Base-by-base conservation (phyloP, 768 basidiomycete species). In the Lentinula guzmanii region DNA sequence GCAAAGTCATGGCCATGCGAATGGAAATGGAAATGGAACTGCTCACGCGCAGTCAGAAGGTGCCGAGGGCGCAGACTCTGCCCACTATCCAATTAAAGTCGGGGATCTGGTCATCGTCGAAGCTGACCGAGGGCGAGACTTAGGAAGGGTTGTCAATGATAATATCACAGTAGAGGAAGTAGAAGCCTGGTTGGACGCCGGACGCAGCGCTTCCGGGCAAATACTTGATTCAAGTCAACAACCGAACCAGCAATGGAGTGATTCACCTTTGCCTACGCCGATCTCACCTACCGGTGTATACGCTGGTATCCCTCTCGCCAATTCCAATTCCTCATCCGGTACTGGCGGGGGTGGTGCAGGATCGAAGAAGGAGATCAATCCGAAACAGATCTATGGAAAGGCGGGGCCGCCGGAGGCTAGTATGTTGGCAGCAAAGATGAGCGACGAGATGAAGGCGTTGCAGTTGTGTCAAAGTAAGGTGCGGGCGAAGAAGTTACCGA, bases 31-130 rank as follows among this genome's bases (percentile, higher is more conserved):
- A 28, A 39, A 52, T 33, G 41, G 45, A 46, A 16, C 35, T 52
- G 41, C 11, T 7, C 42, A 46, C 35, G 16, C 31, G 56, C 48
- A 39, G 48, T 33, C 15, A 46, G 31, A 54, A 35, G 41, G 35
- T 45, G 28, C 60, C 42, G 55, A 56, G 37, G 37, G n/a, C 2
- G 9, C 41, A 5, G n/a, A 28, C 4, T 53, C 52, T 6, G n/a
- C 41, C 4, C 9, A 9, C 35, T 34, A 59, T 52, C 54, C 62
- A 21, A 86, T 98, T 63, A 82, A 86, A 5, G 86, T 90, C 21
- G 96, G 94, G 2, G 96, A 98, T 70, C 77, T 94, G 41, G 96
- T 98, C 63, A 94, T 98, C 64, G 96, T 98, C 16, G 96, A 98
- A 73, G 96, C 94, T 33, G 96, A 98, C 71, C 81, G 96, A 31